Base-by-base conservation (phyloP, 495 filamentous ascomycete genomes). In the Penicillium steckii region DNA sequence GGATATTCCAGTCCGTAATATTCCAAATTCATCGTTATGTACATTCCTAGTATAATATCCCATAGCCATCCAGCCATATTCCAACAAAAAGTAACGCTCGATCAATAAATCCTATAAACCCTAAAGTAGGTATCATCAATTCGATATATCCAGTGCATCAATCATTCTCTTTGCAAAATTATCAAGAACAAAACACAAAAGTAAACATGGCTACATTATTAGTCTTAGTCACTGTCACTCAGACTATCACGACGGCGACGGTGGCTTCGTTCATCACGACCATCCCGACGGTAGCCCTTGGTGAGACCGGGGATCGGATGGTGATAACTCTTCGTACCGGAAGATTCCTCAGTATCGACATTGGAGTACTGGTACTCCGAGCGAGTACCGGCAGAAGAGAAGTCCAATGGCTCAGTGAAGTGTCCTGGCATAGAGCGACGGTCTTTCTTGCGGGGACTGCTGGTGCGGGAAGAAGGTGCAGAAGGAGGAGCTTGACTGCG, bases 291-390 rank as follows among this genome's bases (percentile, higher is more conserved):
- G 53, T 76, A 77, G 3, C 71, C 74, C 51, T 74, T 72, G 26
- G 77, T 84, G 61, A 92, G 67, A 1, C 89, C 89, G 0, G 90
- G 88, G 56, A 93, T 89, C 1, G 85, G 77, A 67, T 92, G 89
- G 52, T 79, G 81, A 65, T 96, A 96, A 42, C 80, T 83, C 76
- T 89, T 91, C 17, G 90, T 94, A 19, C 90, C 90, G 10, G 80
- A 65, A 52, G 80, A 66, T 50, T 81, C 80, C 45, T 81, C 80
- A 6, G 80, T 76, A 7, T 73, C 79, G 8, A 74, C 73, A 29
- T 70, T 75, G n/a, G 70, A 74, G 40, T 74, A 69, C 69, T 79
- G 71, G 60, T 70, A 69, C 53, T 77, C 64, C 30, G 76, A 78
- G 17, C 72, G 65, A 24, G 73, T 61, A 22, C 67, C 64, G 0